phyloP scores from a whole-genome alignment of 2,329 filamentous ascomycete species.

The Tetracladium maxilliforme region DNA sequence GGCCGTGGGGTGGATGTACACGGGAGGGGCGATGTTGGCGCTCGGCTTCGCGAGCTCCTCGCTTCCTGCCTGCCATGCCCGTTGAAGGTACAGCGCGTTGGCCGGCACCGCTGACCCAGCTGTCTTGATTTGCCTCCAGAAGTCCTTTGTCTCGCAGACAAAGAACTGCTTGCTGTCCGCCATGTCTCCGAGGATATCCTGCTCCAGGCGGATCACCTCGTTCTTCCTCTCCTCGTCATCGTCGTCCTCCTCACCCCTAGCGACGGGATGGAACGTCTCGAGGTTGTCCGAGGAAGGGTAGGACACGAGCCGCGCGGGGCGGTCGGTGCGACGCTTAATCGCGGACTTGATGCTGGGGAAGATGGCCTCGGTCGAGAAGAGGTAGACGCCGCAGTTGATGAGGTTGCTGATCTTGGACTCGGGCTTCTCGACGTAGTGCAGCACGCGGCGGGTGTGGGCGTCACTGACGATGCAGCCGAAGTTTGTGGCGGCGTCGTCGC shows the following conservation, averaged over 20 bases:
- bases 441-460: constrained; percentile 80
- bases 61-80: constrained; percentile 74
- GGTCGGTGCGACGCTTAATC: constrained; percentile 89
- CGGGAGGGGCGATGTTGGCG: constrained; percentile 76
- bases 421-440: constrained; percentile 98
- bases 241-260: too few species aligned
- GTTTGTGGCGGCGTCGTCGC: constrained; percentile 83
- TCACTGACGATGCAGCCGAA: constrained; percentile 98
- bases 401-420: constrained; percentile 95
- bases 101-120: constrained; percentile 93
- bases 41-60: constrained; percentile 72
- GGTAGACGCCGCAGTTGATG: constrained; percentile 98
- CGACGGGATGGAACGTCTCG: constrained; percentile 51
- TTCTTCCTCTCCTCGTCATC: constrained; percentile 65
- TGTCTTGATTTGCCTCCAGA: constrained; percentile 99
- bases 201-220: constrained; percentile 85
- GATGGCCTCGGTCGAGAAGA: constrained; percentile 89
- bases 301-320: constrained; percentile 79
- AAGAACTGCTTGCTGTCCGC: constrained; percentile 97
- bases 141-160: constrained; percentile 96
- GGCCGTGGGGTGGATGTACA: constrained; percentile 89
- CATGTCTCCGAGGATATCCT: constrained; percentile 90
- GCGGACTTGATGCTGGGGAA: constrained; percentile 90
- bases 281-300: constrained; percentile 95
- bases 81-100: constrained; percentile 90